A percentile compares a stretch with the other conserved stretches of the same genome.
phyloP scores from a whole-genome alignment of 2,329 filamentous ascomycete species.

The Pyrenophora tritici-repentis region DNA sequence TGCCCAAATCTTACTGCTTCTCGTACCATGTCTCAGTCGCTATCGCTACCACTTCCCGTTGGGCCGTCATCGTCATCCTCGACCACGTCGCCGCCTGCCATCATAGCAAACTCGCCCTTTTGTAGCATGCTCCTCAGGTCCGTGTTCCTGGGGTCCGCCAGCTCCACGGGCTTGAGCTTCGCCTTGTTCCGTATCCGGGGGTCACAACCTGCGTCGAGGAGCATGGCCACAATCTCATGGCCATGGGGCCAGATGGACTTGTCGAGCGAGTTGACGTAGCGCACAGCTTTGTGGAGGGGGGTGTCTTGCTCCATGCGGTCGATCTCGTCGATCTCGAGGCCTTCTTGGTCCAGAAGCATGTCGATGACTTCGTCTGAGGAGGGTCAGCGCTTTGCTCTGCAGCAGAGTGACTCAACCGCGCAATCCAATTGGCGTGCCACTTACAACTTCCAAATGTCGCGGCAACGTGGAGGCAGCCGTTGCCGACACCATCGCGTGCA shows the following conservation, averaged over 20 bases:
- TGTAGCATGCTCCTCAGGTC: conserved; percentile 67
- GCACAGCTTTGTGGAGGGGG: conserved; percentile 77
- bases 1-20: background rate
- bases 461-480: conserved; percentile 87
- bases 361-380: conserved; percentile 76
- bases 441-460: conserved; percentile 83
- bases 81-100: conserved; percentile 55
- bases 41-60: conserved; percentile 56
- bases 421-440: conserved; percentile 31
- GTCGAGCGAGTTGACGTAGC: conserved; percentile 73
- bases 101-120: conserved; percentile 70
- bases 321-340: conserved; percentile 81
- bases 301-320: conserved; percentile 75
- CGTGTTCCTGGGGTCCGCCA: conserved; percentile 73
- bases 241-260: conserved; percentile 69
- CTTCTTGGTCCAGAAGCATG: conserved; percentile 78
- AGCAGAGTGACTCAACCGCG: too few species aligned
- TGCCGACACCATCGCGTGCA: conserved; percentile 83
- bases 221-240: conserved; percentile 72
- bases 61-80: conserved; percentile 55
- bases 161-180: conserved; percentile 71
- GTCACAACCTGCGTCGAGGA: conserved; percentile 78
- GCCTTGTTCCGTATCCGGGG: conserved; percentile 71
- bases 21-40: conserved; percentile 34
- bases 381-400: conserved; percentile 7